Evolutionary conservation across 768 basidiomycete species (phyloP).

Genomic region (Pulveroboletus sp.): DNA sequence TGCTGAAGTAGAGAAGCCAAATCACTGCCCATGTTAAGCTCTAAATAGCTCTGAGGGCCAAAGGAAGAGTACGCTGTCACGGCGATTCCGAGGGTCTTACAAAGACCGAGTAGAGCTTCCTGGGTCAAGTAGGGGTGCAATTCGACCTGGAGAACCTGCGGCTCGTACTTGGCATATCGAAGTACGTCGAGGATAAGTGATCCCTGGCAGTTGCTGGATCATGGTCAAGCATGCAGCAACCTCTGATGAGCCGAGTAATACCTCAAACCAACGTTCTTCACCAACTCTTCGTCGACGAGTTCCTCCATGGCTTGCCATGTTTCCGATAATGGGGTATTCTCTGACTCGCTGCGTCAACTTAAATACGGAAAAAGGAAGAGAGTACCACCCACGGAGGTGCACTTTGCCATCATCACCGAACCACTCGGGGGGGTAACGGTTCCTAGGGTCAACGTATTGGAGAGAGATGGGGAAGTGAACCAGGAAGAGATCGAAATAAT

Average conservation of each 20-base stretch:
- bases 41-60: constrained; percentile 53
- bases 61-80: constrained; percentile 56
- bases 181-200: constrained; percentile 69
- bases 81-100: constrained; percentile 42
- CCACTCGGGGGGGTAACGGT: constrained; percentile 84
- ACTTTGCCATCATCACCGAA: constrained; percentile 67
- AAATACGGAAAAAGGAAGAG: background rate
- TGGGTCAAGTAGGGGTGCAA: constrained; percentile 54
- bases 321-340: constrained; percentile 68
- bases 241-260: constrained; percentile 16
- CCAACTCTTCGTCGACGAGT: constrained; percentile 64
- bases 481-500: constrained; percentile 77
- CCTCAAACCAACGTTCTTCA: constrained; percentile 79
- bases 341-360: constrained; percentile 26
- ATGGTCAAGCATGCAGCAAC: background rate
- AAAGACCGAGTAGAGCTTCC: constrained; percentile 40
- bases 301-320: constrained; percentile 84
- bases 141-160: constrained; percentile 58
- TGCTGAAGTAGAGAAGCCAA: constrained; percentile 51
- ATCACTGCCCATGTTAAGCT: constrained; percentile 57
- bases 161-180: constrained; percentile 66
- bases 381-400: constrained; percentile 45
- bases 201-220: constrained; percentile 65
- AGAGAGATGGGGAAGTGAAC: constrained; percentile 86
- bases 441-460: constrained; percentile 69